These are phyloP conservation scores for Microdochium nivale DNA, from an alignment of 2,329 filamentous ascomycete genomes.

Conservation along the genomic window DNA sequence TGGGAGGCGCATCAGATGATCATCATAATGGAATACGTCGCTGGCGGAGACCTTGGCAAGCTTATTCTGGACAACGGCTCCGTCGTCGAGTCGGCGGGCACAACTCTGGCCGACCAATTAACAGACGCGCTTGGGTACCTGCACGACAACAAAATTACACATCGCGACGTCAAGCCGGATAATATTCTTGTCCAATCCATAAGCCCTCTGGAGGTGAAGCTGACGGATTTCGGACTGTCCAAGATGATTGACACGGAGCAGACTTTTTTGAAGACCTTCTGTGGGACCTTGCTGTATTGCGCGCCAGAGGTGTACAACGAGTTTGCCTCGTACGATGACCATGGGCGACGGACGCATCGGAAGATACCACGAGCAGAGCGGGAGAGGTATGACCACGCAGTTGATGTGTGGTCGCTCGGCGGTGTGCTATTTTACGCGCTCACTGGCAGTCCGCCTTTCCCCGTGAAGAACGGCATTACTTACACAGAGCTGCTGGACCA, in stretches of 20 bases:
- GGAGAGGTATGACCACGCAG: slow-evolving; percentile 77
- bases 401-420: slow-evolving; percentile 94
- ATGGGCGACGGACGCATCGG: slow-evolving; percentile 54
- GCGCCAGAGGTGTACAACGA: slow-evolving; percentile 92
- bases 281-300: slow-evolving; percentile 90
- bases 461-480: slow-evolving; percentile 64
- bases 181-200: slow-evolving; percentile 79
- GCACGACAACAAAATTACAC: slow-evolving; percentile 81
- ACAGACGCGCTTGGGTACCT: slow-evolving; percentile 78
- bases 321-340: slow-evolving; percentile 59
- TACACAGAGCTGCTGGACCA: slow-evolving; percentile 74
- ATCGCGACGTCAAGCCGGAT: slow-evolving; percentile 98
- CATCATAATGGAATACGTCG: slow-evolving; percentile 92
- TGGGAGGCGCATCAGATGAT: slow-evolving; percentile 78
- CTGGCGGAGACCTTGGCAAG: slow-evolving; percentile 72
- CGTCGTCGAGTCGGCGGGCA: slow-evolving; percentile 61
- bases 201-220: slow-evolving; percentile 72
- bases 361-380: slow-evolving; percentile 49
- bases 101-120: slow-evolving; percentile 66
- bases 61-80: slow-evolving; percentile 53
- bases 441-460: slow-evolving; percentile 73
- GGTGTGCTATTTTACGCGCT: slow-evolving; percentile 85
- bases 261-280: slow-evolving; percentile 93
- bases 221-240: slow-evolving; percentile 93
- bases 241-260: slow-evolving; percentile 88